Evolutionary conservation across 2,329 filamentous ascomycete species (phyloP).

Genomic region (Calonectria pauciramosa): DNA sequence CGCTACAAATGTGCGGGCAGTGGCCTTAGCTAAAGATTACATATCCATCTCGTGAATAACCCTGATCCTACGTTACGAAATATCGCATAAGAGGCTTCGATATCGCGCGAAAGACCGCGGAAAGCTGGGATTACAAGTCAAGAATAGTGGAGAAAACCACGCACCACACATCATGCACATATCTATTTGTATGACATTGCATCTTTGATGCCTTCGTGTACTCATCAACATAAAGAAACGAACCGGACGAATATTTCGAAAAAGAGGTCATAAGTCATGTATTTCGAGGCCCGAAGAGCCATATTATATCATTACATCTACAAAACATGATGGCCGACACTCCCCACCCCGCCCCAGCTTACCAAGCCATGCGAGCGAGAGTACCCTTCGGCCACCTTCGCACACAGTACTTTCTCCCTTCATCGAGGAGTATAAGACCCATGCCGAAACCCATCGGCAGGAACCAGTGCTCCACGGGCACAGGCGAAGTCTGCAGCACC

Average conservation of each 20-base stretch:
- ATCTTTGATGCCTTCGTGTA: constrained; percentile 21
- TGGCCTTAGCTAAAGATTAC: not conserved
- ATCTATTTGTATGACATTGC: not conserved
- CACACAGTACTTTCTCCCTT: constrained; percentile 33
- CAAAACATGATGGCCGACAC: constrained; percentile 3
- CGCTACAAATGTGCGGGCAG: not conserved
- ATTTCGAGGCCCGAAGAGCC: constrained; percentile 15
- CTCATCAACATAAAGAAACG: not conserved
- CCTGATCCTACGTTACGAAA: not conserved
- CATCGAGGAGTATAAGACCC: constrained; percentile 28
- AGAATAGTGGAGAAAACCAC: not conserved
- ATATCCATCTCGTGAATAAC: not conserved
- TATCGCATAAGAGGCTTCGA: not conserved
- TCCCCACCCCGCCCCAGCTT: constrained; percentile 2
- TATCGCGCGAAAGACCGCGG: not conserved
- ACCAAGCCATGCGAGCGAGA: constrained; percentile 29
- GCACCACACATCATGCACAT: not conserved
- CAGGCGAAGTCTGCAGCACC: constrained; percentile 70
- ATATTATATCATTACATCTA: not conserved
- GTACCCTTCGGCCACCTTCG: constrained; percentile 29
- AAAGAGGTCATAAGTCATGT: constrained; percentile 15
- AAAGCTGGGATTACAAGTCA: not conserved
- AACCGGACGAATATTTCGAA: not conserved
- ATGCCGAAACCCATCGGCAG: constrained; percentile 79
- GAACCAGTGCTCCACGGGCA: constrained; percentile 83